These are phyloP conservation scores for Pseudopithomyces maydicus DNA, from an alignment of 2,329 filamentous ascomycete species.

Conservation along the genomic window DNA sequence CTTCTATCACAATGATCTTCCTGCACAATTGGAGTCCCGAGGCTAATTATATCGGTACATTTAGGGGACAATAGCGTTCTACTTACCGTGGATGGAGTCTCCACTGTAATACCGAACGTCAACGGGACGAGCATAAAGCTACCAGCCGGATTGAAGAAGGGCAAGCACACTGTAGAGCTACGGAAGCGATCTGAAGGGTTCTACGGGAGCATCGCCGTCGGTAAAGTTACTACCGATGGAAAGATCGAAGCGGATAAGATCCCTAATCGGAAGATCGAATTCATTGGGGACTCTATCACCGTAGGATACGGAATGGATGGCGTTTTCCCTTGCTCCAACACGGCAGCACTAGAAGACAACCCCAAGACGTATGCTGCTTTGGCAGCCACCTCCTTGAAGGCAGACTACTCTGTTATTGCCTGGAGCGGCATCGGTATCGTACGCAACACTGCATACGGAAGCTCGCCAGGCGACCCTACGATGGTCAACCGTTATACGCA, in stretches of 20 bases:
- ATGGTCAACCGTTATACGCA: conserved; percentile 51
- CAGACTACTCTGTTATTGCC: conserved; percentile 52
- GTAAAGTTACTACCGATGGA: conserved; percentile 34
- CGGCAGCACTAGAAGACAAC: conserved; percentile 47
- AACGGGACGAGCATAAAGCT: conserved; percentile 37
- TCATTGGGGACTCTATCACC: conserved; percentile 54
- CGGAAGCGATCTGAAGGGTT: conserved; percentile 47
- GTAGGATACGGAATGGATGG: conserved; percentile 54
- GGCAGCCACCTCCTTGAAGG: conserved; percentile 47
- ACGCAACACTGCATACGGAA: conserved; percentile 43
- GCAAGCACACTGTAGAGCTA: conserved; percentile 45
- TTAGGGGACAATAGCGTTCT: conserved; percentile 17
- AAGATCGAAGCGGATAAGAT: conserved; percentile 21
- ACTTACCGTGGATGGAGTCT: conserved; percentile 35
- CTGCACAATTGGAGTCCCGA: not conserved
- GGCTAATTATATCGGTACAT: not conserved
- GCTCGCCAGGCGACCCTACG: conserved; percentile 35
- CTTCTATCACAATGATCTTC: conserved; percentile 19
- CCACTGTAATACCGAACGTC: conserved; percentile 32
- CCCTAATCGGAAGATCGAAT: conserved; percentile 47
- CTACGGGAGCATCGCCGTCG: conserved; percentile 42
- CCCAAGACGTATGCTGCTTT: conserved; percentile 52
- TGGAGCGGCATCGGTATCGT: conserved; percentile 53
- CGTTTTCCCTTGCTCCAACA: conserved; percentile 47
- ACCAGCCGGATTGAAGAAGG: conserved; percentile 33